Evolutionary conservation across 495 filamentous ascomycete species (phyloP), one percentile per base, ranked within the genome.

Genomic region (Penicillium pancosmium): DNA sequence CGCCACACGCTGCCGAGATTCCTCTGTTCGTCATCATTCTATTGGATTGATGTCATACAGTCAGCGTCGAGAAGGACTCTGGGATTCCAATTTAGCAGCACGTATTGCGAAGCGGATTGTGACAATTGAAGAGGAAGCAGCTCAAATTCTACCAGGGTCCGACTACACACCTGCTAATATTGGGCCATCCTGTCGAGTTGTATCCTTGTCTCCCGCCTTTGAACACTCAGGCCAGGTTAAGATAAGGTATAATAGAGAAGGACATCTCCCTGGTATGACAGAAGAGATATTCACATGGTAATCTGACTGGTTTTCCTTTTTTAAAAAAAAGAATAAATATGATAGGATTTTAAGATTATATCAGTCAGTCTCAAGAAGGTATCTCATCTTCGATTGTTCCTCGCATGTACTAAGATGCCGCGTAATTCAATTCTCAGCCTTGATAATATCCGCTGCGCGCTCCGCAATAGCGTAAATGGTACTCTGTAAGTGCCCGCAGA

Each of bases 381-480:
- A 31, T 31, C 27, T 31, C 27, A 31, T 31, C 27, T 31, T 31
- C 3, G 23, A 23, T 9, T 31, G 27, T 31, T 31, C 8, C 27
- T 4, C 2, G 27, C 23, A 23, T 23, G 23, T 23, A 23, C 4
- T 1, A 31, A 1, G 1, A 31, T 9, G 27, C 27, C 27, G 8
- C 27, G 27, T 31, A 31, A 18, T 13, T 52, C 50, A 63, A 7
- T 60, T 25, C 56, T 46, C 34, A 2, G 10, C 67, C 71, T 81
- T 83, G 59, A 85, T 83, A 51, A 84, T 66, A 57, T 77, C 70
- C 5, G 82, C 78, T 1, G 73, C 83, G 54, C 79, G 80, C 71
- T 87, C 84, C 3, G 80, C 81, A 56, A 85, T 74, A 2, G 81
- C 82, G 70, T 85, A 87, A 4, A 85, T 65, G 0, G 82, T 82